phyloP scores from a whole-genome alignment of 768 basidiomycete species.

The Saitozyma podzolica region DNA sequence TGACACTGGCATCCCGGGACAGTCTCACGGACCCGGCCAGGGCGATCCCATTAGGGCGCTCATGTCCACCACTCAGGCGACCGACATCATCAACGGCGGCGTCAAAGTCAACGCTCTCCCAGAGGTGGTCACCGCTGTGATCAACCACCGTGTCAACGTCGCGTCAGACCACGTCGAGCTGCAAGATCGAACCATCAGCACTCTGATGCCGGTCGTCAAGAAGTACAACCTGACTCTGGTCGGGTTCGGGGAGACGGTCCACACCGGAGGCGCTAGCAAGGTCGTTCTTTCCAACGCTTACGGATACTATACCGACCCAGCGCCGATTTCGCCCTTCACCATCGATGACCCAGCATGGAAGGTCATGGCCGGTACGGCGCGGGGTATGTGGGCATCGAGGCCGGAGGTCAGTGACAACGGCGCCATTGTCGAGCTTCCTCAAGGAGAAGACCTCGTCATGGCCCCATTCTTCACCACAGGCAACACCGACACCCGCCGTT shows the following conservation, averaged over 20 bases:
- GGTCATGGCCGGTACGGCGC: conserved; percentile 39
- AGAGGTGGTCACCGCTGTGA: conserved; percentile 37
- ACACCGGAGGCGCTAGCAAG: conserved; percentile 12
- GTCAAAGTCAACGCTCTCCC: conserved; percentile 69
- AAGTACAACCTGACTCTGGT: conserved; percentile 39
- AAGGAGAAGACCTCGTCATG: conserved; percentile 27
- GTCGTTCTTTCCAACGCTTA: conserved; percentile 24
- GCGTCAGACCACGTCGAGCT: conserved; percentile 39
- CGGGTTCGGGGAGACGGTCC: conserved; percentile 25
- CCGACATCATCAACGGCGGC: conserved; percentile 60
- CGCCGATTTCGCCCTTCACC: conserved; percentile 34
- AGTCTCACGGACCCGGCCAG: conserved; percentile 24
- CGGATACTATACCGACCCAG: conserved; percentile 39
- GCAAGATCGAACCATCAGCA: conserved; percentile 23
- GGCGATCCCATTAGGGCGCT: conserved; percentile 23
- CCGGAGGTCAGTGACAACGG: conserved; percentile 25
- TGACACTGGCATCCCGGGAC: conserved; percentile 15
- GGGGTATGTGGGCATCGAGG: conserved; percentile 36
- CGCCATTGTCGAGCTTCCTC: conserved; percentile 18
- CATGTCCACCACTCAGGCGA: conserved; percentile 64
- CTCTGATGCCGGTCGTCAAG: conserved; percentile 34
- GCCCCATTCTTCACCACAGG: conserved; percentile 39
- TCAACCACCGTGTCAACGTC: conserved; percentile 49
- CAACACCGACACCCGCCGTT: conserved; percentile 45
- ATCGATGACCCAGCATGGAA: conserved; percentile 32